Base-by-base conservation (phyloP, 257 asterid species). In the Primulina tabacum region DNA sequence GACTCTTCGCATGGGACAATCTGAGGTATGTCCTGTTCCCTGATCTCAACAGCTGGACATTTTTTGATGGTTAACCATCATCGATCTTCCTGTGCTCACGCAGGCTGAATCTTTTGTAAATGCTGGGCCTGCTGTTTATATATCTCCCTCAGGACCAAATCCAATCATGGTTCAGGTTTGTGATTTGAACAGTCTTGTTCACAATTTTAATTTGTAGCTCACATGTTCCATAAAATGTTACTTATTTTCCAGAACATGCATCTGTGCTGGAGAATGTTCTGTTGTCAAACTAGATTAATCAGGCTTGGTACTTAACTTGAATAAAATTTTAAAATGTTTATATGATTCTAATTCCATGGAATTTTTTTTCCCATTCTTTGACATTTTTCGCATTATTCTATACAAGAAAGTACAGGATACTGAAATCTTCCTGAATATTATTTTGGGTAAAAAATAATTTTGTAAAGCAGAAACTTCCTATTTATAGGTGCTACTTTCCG, bases 101-200 rank as follows among this genome's bases (percentile, higher is more conserved):
- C 88, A 94, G 99, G 93, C 80, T 65, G 97, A 92, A 77, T 86
- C 91, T 70, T 88, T 78, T 66, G 89, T 94, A 67, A 86, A 88
- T 85, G 82, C 97, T 84, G 99, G 99, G 58, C 99, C 99, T 63
- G 93, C 99, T 30, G 98, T 94, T 61, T 94, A 94, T 69, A 82
- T 94, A 59, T 89, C 97, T 76, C 89, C 98, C 34, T 79, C 92
- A 2, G 99, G 99, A 67, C 99, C 99, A 37, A 89, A 94, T 76
- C 99, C 98, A 6, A 86, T 94, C 35, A 94, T 94, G 99, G 99
- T 83, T 78, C 99, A 94, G 99, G 99, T 93, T 62, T 76, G 86
- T 79, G 53, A 55, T 53, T 63, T 57, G 40, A 66, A n/a, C 17
- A 64, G 50, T 69, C 11, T 73, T 60, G 33, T 35, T 72, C 59